Conservation (phyloP, 495 filamentous ascomycete species). For the Hyphodiscus hymeniophilus region DNA sequence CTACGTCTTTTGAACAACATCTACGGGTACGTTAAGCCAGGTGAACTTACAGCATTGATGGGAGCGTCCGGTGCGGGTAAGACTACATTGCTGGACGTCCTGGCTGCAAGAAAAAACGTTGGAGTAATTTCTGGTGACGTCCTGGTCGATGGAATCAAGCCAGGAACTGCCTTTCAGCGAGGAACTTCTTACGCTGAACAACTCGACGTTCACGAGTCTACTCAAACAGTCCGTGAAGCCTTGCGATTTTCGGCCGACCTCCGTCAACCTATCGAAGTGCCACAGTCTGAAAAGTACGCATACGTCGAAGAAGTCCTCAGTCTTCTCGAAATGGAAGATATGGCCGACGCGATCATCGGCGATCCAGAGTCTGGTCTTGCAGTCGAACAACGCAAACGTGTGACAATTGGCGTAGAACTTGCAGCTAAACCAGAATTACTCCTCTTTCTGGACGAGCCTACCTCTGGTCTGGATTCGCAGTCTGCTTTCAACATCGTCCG, state of each 20-base stretch:
- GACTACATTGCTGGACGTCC: constrained; percentile 56
- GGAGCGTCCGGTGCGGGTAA: constrained; percentile 61
- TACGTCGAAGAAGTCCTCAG: constrained; percentile 54
- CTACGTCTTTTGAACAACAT: constrained; percentile 62
- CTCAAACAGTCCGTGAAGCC: constrained; percentile 39
- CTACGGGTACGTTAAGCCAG: constrained; percentile 70
- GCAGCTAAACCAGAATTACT: constrained; percentile 80
- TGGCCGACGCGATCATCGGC: constrained; percentile 81
- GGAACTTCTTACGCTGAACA: constrained; percentile 83
- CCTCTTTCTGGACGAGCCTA: constrained; percentile 87
- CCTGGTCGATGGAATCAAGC: constrained; percentile 67
- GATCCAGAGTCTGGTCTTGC: constrained; percentile 66
- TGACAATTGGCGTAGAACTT: constrained; percentile 85
- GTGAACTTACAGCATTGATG: constrained; percentile 76
- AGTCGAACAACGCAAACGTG: constrained; percentile 84
- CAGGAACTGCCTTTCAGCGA: constrained; percentile 67
- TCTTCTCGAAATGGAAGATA: constrained; percentile 65
- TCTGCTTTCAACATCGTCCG: constrained; percentile 83
- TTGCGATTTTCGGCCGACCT: constrained; percentile 40
- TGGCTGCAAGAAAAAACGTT: constrained; percentile 40
- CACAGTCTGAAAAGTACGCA: constrained; percentile 45
- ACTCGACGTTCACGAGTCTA: constrained; percentile 69
- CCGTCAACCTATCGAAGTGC: constrained; percentile 32
- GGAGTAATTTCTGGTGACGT: constrained; percentile 58
- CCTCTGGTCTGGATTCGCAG: constrained; percentile 78